phyloP scores from a whole-genome alignment of 164 flowering plant genomes.

The Piper betle region DNA sequence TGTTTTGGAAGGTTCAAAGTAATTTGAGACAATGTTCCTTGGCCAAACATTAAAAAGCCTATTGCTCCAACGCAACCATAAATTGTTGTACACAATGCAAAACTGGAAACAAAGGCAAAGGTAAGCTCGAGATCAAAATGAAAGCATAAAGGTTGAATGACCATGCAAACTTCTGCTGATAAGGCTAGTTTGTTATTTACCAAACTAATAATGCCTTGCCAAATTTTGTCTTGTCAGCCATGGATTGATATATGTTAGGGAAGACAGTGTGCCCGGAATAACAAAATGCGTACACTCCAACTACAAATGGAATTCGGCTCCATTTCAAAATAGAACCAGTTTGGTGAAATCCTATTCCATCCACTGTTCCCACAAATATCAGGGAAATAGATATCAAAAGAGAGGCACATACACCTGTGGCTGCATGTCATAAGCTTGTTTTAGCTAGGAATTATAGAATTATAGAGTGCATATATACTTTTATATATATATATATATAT shows the following conservation, averaged over 20 bases:
- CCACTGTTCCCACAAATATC: slow-evolving; percentile 40
- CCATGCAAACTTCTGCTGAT: neutral
- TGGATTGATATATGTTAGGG: slow-evolving; percentile 92
- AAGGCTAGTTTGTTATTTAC: slow-evolving; percentile 20
- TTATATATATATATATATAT: no score
- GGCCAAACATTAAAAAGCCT: slow-evolving; percentile 87
- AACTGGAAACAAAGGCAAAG: slow-evolving; percentile 27
- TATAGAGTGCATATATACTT: no score
- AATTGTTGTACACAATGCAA: slow-evolving; percentile 39
- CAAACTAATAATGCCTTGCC: slow-evolving; percentile 47
- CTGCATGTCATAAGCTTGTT: slow-evolving; percentile 29
- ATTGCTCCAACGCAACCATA: slow-evolving; percentile 68
- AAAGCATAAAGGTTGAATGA: neutral
- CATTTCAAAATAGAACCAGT: slow-evolving; percentile 36
- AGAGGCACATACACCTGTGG: slow-evolving; percentile 81
- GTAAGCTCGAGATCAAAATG: neutral
- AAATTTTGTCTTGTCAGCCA: slow-evolving; percentile 68
- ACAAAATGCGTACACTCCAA: slow-evolving; percentile 89
- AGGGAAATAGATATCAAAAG: slow-evolving; percentile 45
- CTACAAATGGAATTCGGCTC: slow-evolving; percentile 64
- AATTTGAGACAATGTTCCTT: slow-evolving; percentile 63
- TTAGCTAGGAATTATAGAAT: neutral
- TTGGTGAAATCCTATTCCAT: slow-evolving; percentile 51
- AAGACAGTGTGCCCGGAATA: slow-evolving; percentile 79
- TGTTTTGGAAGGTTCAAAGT: slow-evolving; percentile 72